Base-by-base conservation (phyloP, 805 yeast genomes). In the Ogataea pini region DNA sequence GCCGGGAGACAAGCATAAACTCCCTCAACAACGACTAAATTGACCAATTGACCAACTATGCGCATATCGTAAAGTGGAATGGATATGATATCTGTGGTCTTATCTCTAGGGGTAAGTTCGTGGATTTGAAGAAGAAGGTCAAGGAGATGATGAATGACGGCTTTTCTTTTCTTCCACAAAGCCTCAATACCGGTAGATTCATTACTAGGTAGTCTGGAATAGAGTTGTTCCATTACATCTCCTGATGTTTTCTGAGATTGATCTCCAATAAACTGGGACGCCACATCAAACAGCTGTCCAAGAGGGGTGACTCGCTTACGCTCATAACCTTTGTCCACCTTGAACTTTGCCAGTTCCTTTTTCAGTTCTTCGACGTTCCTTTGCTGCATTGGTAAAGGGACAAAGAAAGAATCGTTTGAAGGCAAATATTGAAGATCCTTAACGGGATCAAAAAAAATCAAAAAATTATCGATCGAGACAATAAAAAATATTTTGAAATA, bases 11-110 rank as follows among this genome's bases (percentile, higher is more conserved):
- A 77, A 0, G 90, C 80, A 55, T 85, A 85, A 0, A 92, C 72
- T 0, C 96, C 91, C 54, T 83, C 85, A 1, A 85, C 65, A 0
- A 90, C 79, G 1, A 91, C 71, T 9, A 85, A 49, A 53, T 83
- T 85, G 16, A 86, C 64, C 37, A 92, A 61, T 18, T 74, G 77
- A 29, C 86, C 84, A 47, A 94, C 78, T 3, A 80, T 76, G 61
- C 83, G 86, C 76, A 92, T 82, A 63, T 94, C 98, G 58, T 89
- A 90, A 8, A 92, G 72, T 0, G 97, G 88, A 13, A 92, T 83
- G 7, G 85, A 72, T 9, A 86, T 72, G 42, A 78, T 54, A 49
- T 73, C 72, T 6, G 57, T 47, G n/a, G 61, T 50, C 13, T 60
- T 63, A 20, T 60, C 46, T 39, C 61, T 65, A 1, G 52, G 50